Base-by-base conservation (phyloP, 345 rosid species). In the Rhizophora apiculata region DNA sequence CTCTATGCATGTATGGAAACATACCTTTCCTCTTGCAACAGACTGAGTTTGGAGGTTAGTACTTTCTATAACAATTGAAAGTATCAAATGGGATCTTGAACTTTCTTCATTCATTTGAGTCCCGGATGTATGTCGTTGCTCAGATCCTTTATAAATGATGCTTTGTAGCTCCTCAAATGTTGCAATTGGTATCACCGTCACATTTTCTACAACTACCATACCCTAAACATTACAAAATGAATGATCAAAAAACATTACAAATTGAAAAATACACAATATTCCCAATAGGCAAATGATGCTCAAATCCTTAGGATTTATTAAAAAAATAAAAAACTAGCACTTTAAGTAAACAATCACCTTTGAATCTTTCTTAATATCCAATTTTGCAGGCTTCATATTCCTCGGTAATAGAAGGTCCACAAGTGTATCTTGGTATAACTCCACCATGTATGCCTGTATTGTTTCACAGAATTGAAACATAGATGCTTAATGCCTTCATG, bases 71-170 rank as follows among this genome's bases (percentile, higher is more conserved):
- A 92, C 83, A 70, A 95, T 72, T 16, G 97, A 95, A 80, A 95
- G 91, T 75, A 95, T 83, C 72, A 92, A 57, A 79, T 95, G 99
- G 66, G 99, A 95, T 77, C 99, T 87, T 32, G 97, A 95, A 73
- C 99, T 95, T 79, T 95, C 93, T 76, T 87, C 96, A 72, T 92
- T 95, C 99, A 95, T 95, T 37, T 86, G 93, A 65, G 99, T 95
- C 70, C 89, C 97, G 43, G 93, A 89, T 13, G 82, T 88, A 77
- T 95, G 99, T 36, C 99, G 73, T 68, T 63, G 87, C 60, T 92
- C 97, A 57, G 91, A 90, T 68, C 99, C 99, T 72, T 84, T 81
- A 64, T 88, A 86, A 68, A 92, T 86, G 64, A 95, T 90, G 63
- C 57, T 77, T 62, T 84, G 81, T 34, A 95, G 60, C 76, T 92